Percentiles rank a stretch among this genome's conserved stretches.
Conservation (phyloP, 345 rosid genomes). For the Eucalyptus paniculata region DNA sequence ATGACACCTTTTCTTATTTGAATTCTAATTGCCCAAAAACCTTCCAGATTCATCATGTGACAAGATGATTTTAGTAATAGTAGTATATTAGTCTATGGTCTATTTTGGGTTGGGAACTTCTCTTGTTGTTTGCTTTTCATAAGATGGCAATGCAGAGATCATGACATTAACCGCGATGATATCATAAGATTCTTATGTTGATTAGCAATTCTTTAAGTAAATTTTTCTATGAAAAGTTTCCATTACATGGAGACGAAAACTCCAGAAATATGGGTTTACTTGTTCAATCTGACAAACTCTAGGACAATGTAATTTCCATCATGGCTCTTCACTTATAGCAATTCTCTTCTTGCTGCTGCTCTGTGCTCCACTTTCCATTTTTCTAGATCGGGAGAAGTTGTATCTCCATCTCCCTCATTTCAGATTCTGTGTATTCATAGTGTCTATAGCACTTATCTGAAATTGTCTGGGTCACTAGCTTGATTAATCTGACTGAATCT, state of each 20-base stretch:
- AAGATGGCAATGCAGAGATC: not conserved
- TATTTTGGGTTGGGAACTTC: not conserved
- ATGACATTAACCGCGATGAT: not conserved
- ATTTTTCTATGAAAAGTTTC: not conserved
- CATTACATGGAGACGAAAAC: not conserved
- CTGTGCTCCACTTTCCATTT: not conserved
- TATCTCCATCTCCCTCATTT: not conserved
- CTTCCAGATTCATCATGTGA: not conserved
- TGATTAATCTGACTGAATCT: not conserved
- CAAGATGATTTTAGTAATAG: not conserved
- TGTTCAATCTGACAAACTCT: fast-evolving
- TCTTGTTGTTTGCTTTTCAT: not conserved
- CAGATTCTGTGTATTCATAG: not conserved
- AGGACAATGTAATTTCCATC: not conserved
- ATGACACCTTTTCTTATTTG: not conserved
- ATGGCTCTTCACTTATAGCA: not conserved
- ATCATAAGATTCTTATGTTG: not conserved
- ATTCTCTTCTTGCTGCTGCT: not conserved
- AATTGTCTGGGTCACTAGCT: not conserved
- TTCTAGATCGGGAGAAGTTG: not conserved
- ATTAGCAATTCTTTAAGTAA: not conserved
- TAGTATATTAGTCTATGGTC: not conserved
- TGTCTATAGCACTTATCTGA: not conserved
- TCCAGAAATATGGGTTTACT: not conserved
- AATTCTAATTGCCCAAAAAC: not conserved